Base-by-base conservation (phyloP, 345 rosid genomes). In the Hirschfeldia incana region DNA sequence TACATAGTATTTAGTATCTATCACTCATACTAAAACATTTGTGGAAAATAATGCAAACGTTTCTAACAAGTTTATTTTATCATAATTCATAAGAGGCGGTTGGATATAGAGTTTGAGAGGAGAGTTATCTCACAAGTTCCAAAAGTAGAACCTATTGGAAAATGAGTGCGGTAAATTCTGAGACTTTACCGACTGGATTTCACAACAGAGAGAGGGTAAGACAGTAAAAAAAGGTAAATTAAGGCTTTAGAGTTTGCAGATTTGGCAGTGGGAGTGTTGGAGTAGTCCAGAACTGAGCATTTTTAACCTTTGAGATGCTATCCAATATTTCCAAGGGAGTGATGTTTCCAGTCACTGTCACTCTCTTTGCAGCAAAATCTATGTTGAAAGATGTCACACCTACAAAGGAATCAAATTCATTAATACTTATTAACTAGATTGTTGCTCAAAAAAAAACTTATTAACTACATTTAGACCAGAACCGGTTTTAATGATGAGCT, bases 381-480 rank as follows among this genome's bases (percentile, higher is more conserved):
- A 89, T 88, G 87, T 30, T 83, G 85, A 85, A 89, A 1, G 91
- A 86, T 65, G 83, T 81, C 81, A 87, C 91, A 46, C 93, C 93
- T 89, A 75, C 76, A 69, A 32, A 64, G 6, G 13, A 46, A 69
- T 49, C 66, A 62, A 33, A 66, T 44, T 6, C 63, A 37, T 53
- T 15, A 21, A 30, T 21, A 17, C 28, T 17, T 8, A 55, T 21
- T 57, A 15, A 15, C 59, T 8, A 34, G 37, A 37, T 65, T 70
- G 21, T 21, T 21, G 21, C 1, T 21, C 0, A 21, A 21, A 21
- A 21, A 21, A 21, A 21, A 21, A 6, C 28, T 7, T 8, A 55
- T 21, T 57, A 15, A 15, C 59, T 8, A 34, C 28, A 37, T 65
- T 58, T 34, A 68, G 8, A 68, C 61, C 60, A 32, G 17, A 59